A percentile compares a stretch with the other conserved stretches of the same genome.
Conservation (phyloP, 306 rosid genomes). For the Acacia melanoxylon region DNA sequence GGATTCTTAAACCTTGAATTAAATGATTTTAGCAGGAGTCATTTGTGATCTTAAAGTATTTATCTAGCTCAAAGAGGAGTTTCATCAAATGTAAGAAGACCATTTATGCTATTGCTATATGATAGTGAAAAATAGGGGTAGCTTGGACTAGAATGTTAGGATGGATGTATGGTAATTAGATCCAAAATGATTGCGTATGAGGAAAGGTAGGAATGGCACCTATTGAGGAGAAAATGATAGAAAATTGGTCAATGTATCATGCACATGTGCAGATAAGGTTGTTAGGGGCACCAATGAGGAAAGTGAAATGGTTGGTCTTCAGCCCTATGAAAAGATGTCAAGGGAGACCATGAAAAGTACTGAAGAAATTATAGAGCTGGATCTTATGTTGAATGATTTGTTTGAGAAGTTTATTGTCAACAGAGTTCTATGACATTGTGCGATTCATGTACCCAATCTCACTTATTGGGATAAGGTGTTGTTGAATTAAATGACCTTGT, state of each 20-base stretch:
- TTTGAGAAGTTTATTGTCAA: background rate
- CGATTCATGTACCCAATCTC: background rate
- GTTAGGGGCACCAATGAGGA: background rate
- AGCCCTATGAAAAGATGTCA: background rate
- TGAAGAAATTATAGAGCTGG: background rate
- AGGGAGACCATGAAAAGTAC: background rate
- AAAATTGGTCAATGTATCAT: background rate
- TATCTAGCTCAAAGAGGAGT: background rate
- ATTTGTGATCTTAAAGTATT: background rate
- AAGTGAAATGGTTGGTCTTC: background rate
- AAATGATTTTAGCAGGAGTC: background rate
- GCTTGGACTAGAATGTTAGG: background rate
- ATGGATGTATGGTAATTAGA: background rate
- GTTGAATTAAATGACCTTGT: background rate
- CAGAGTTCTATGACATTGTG: background rate
- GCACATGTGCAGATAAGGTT: background rate
- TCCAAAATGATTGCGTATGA: background rate
- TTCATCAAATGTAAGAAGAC: background rate
- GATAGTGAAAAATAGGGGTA: background rate
- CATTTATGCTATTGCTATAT: background rate
- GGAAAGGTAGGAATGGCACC: background rate
- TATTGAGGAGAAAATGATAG: background rate
- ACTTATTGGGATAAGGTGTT: background rate
- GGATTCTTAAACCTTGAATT: background rate
- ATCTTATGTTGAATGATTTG: background rate